Base-by-base conservation (phyloP, 306 rosid genomes). In the Lathyrus tuberosus region DNA sequence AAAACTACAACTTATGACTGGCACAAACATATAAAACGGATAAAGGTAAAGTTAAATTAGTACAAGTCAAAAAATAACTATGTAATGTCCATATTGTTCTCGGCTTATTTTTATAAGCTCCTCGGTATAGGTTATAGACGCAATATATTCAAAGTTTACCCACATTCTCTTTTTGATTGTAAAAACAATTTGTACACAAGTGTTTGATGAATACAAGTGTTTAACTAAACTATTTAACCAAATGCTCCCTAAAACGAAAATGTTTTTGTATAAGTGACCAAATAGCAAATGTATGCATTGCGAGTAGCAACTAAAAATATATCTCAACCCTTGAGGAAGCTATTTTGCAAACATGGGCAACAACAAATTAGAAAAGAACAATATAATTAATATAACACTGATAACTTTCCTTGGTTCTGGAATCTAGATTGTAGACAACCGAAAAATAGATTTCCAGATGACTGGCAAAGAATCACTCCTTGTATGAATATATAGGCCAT, bases 1-100 rank as follows among this genome's bases (percentile, higher is more conserved):
- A 47, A n/a, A 22, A 17, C 26, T 4, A 64, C n/a, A 43, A 85
- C 16, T 64, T 63, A 52, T 62, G 57, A 16, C 18, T 28, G n/a
- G 40, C 18, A 40, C 4, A 38, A 54, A 40, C 17, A 42, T 8
- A 41, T 47, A 31, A 53, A 10, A 30, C 44, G 43, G 44, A 14
- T 30, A 58, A 74, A 24, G 46, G 4, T n/a, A n/a, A 73, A 35
- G 10, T 41, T 52, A 13, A 54, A 56, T 66, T 6, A 30, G 15
- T 10, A 43, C n/a, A 38, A 26, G 70, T 17, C 18, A 52, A 17
- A 65, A 33, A 15, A 64, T 41, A 46, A 68, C 33, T 30, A 30
- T 30, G 33, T 30, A 30, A 49, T 49, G 22, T 17, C 24, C 58
- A 17, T 18, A 18, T 16, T 7, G 54, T 48, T 48, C 11, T 17